These are phyloP conservation scores for Trichoderma simmonsii DNA, from an alignment of 2,329 filamentous ascomycete genomes.

Conservation along the genomic window DNA sequence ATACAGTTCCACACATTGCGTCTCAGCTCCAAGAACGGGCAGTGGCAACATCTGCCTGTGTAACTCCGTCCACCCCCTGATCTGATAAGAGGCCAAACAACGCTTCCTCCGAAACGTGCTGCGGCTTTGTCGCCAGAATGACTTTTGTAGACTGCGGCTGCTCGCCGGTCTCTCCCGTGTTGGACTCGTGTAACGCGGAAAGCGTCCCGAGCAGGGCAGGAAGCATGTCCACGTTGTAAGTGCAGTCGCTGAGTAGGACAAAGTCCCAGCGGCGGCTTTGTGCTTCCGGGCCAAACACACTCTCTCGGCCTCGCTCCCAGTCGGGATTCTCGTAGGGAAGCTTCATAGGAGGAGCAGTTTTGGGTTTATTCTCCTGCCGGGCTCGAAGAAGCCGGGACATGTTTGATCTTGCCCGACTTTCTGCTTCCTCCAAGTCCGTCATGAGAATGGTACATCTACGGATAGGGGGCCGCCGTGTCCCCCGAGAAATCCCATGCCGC, in stretches of 20 bases:
- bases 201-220: conserved; percentile 53
- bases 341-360: conserved; percentile 14
- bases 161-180: conserved; percentile 24
- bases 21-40: conserved; percentile 43
- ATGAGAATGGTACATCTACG: conserved; percentile 42
- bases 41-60: conserved; percentile 44
- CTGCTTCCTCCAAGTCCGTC: conserved; percentile 55
- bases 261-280: conserved; percentile 48
- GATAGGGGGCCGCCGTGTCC: conserved; percentile 20
- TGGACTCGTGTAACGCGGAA: conserved; percentile 44
- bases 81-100: conserved; percentile 47
- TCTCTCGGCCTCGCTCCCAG: conserved; percentile 51
- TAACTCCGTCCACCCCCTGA: conserved; percentile 43
- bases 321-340: conserved; percentile 54
- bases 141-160: conserved; percentile 39
- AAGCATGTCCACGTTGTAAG: conserved; percentile 57
- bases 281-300: conserved; percentile 42
- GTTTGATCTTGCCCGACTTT: conserved; percentile 48
- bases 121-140: conserved; percentile 54
- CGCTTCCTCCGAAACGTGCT: conserved; percentile 51
- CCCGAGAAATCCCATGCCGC: conserved; percentile 55
- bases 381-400: conserved; percentile 34
- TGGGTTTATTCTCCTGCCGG: not conserved
- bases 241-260: conserved; percentile 57
- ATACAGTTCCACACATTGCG: conserved; percentile 51